Evolutionary conservation across 1,139 yeast genomes (phyloP).

Genomic region (Magnusiomyces fungicola): DNA sequence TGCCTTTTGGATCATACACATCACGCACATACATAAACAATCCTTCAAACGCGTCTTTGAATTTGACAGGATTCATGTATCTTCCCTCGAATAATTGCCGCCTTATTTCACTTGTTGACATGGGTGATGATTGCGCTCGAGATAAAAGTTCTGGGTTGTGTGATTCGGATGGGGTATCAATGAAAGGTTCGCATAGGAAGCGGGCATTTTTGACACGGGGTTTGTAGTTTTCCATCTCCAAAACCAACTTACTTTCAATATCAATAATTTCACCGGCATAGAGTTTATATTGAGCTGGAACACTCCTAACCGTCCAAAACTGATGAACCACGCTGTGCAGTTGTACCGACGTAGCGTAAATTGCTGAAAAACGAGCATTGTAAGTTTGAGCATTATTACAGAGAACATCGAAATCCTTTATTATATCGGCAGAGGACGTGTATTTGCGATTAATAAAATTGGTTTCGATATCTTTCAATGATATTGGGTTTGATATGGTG

Average conservation of each 20-base stretch:
- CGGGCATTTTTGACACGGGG: conserved; percentile 4
- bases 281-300: background rate
- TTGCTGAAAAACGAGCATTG: background rate
- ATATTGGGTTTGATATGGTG: background rate
- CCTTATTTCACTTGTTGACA: conserved; percentile 33
- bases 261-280: background rate
- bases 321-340: background rate
- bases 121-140: conserved; percentile 43
- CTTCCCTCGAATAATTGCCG: conserved; percentile 46
- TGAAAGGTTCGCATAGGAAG: background rate
- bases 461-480: background rate
- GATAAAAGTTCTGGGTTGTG: conserved; percentile 68
- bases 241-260: background rate
- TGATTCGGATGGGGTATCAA: conserved; percentile 4
- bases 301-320: background rate
- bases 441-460: background rate
- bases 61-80: conserved; percentile 47
- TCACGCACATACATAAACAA: conserved; percentile 76
- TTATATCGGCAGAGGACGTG: background rate
- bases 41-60: conserved; percentile 48
- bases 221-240: conserved; percentile 1
- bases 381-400: conserved; percentile 3
- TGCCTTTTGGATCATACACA: conserved; percentile 79
- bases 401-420: conserved; percentile 1
- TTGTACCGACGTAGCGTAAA: background rate